Evolutionary conservation across 176 grass and related monocot species (phyloP), one percentile per base, ranked within the genome.

Genomic region (Eleusine indica): DNA sequence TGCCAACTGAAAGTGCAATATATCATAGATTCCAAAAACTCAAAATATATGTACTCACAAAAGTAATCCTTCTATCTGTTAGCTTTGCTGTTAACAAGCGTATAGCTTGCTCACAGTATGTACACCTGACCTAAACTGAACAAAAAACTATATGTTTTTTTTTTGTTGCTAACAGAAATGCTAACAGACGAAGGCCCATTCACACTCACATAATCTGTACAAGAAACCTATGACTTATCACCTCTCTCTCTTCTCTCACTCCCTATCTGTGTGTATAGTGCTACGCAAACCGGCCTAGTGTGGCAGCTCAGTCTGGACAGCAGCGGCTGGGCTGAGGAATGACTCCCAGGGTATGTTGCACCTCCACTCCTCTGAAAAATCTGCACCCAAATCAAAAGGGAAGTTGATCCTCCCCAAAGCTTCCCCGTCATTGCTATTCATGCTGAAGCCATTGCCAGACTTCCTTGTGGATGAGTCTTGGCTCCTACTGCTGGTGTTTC

Each of bases 361-460:
- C 49, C 86, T 98, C 96, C 89, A 95, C 43, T 98, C 96, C 57
- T 95, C 96, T 66, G 79, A 82, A 89, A 83, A 79, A 77, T 90
- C 85, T 66, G 82, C 68, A 46, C 81, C 63, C 43, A 91, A 71
- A 87, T 91, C 85, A 64, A 95, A 91, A 10, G 91, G 91, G 83
- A 93, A 93, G 48, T 54, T 85, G 73, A 87, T 48, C 58, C 29
- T 86, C 16, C 80, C 75, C 9, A 25, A 10, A 70, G 71, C 62
- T 14, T 83, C 92, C 80, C 77, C 91, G 8, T 90, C 88, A 74
- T 25, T 87, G 85, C n/a, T 91, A 78, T 41, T 89, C 52, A 82
- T 39, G 49, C 57, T 88, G 65, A 89, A 87, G 57, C 43, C 48
- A 76, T 61, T 77, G 21, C n/a, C 62, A 87, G 42, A 42, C 51